phyloP scores from a whole-genome alignment of 129 eudicot genomes.

The Smallanthus sonchifolius region DNA sequence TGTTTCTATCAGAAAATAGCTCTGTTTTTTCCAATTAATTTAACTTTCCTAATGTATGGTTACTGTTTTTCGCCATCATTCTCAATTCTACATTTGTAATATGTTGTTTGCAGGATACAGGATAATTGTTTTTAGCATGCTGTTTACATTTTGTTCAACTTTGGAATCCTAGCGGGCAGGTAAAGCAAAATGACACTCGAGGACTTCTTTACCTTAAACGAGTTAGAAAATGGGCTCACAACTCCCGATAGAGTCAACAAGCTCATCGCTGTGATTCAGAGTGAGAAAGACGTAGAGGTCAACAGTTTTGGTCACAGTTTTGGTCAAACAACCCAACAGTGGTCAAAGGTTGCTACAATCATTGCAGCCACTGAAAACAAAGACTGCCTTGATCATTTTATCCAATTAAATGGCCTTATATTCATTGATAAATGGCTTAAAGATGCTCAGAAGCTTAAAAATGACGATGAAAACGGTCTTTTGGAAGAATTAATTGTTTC shows the following conservation, averaged over 20 bases:
- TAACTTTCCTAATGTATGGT: neutral
- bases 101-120: constrained; percentile 8
- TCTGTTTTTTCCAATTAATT: neutral
- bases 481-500: constrained; percentile 45
- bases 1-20: neutral
- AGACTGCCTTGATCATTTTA: constrained; percentile 62
- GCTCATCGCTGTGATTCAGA: constrained; percentile 49
- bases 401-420: constrained; percentile 54
- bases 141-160: neutral
- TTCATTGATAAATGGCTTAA: constrained; percentile 57
- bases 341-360: constrained; percentile 61
- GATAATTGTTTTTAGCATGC: constrained; percentile 4
- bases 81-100: constrained; percentile 6
- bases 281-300: constrained; percentile 33
- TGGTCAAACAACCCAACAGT: constrained; percentile 43
- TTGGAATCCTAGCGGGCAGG: constrained; percentile 21
- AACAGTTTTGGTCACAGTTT: constrained; percentile 39
- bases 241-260: constrained; percentile 59
- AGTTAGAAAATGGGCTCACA: constrained; percentile 75
- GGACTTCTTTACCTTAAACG: constrained; percentile 64
- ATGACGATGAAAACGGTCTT: constrained; percentile 26
- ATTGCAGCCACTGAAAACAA: constrained; percentile 65
- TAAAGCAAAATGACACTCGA: constrained; percentile 54
- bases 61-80: neutral
- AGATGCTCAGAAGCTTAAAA: constrained; percentile 34